Evolutionary conservation across 1,139 yeast genomes (phyloP).

Genomic region (Lodderomyces metapsilosis): DNA sequence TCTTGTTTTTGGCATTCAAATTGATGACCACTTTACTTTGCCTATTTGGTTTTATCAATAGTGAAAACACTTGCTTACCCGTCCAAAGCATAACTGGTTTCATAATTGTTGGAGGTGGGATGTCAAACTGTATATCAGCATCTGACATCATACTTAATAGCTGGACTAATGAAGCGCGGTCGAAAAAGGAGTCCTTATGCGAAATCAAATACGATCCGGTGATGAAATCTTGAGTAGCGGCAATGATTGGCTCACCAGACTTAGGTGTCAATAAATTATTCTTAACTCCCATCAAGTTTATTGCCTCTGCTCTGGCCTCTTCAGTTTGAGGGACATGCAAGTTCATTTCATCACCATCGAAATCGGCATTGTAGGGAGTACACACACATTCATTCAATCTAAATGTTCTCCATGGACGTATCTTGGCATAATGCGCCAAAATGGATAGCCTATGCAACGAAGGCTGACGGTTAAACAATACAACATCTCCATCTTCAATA

Average conservation of each 20-base stretch:
- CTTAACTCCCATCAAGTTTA: conserved; percentile 96
- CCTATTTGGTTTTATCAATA: conserved; percentile 80
- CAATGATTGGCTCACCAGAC: conserved; percentile 98
- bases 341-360: conserved; percentile 99
- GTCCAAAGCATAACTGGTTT: conserved; percentile 94
- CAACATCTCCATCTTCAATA: conserved; percentile 95
- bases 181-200: conserved; percentile 89
- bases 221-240: conserved; percentile 98
- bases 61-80: conserved; percentile 91
- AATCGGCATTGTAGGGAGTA: conserved; percentile 98
- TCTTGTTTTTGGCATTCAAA: conserved; percentile 91
- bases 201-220: conserved; percentile 93
- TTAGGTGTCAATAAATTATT: conserved; percentile 92
- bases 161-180: conserved; percentile 81
- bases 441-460: conserved; percentile 93
- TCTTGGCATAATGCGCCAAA: conserved; percentile 91
- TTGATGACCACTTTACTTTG: conserved; percentile 79
- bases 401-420: conserved; percentile 98
- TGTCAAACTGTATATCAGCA: conserved; percentile 79
- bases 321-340: conserved; percentile 98
- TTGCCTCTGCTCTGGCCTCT: conserved; percentile 98
- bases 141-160: conserved; percentile 95
- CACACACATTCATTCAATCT: conserved; percentile 98
- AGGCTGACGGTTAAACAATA: conserved; percentile 95
- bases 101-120: conserved; percentile 92